A percentile compares a stretch with the other conserved stretches of the same genome.
These are phyloP conservation scores for Inga oerstediana DNA, from an alignment of 306 rosid species.

Conservation along the genomic window DNA sequence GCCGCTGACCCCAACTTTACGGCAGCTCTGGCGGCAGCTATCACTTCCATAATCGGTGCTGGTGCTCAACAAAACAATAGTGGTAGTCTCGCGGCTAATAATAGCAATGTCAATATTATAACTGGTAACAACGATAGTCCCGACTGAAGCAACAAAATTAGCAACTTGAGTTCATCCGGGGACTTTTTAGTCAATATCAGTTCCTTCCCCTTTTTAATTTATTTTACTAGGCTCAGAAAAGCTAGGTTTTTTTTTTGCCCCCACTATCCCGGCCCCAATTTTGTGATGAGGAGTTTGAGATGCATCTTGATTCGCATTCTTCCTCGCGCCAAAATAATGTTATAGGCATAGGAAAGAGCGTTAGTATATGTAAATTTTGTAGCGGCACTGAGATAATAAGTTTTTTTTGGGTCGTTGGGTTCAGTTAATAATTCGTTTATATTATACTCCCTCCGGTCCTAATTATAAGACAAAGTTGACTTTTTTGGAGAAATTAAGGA, in stretches of 20 bases:
- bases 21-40: conserved; percentile 71
- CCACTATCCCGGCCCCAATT: too few relatives aligned
- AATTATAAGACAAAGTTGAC: too few relatives aligned
- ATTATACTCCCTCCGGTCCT: too few relatives aligned
- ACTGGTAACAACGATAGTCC: neutral
- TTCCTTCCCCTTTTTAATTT: too few relatives aligned
- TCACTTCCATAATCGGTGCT: conserved; percentile 56
- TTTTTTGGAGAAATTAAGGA: too few relatives aligned
- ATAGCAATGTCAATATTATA: conserved; percentile 7
- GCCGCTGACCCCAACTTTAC: conserved; percentile 64
- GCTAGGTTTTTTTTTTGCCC: neutral
- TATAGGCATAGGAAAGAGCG: neutral
- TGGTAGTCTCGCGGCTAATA: conserved; percentile 14
- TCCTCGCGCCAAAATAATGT: conserved; percentile 28
- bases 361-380: too few relatives aligned
- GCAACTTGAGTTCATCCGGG: conserved; percentile 41
- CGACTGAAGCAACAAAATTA: conserved; percentile 44
- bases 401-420: too few relatives aligned
- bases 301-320: conserved; percentile 34
- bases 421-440: too few relatives aligned
- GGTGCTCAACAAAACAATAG: conserved; percentile 45
- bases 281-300: conserved; percentile 16
- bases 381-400: too few relatives aligned
- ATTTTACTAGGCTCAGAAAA: conserved; percentile 20
- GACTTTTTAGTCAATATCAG: neutral